Evolutionary conservation across 768 basidiomycete genomes (phyloP).

Genomic region (Boletellus ananiceps): DNA sequence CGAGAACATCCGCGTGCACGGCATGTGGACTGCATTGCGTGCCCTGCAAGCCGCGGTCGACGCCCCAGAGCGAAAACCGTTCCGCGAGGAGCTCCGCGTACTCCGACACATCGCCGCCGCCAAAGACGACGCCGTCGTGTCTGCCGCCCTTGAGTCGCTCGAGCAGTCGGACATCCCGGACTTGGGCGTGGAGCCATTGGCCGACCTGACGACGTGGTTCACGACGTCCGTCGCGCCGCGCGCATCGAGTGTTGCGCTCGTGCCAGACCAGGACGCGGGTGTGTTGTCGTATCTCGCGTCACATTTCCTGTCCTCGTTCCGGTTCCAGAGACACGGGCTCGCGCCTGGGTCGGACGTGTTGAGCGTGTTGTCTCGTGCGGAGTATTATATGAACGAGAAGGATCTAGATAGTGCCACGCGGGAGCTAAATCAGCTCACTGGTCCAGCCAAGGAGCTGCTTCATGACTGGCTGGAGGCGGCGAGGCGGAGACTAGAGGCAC

Average conservation of each 20-base stretch:
- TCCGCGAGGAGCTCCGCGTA: conserved; percentile 85
- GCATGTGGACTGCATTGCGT: conserved; percentile 89
- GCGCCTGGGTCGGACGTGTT: conserved; percentile 73
- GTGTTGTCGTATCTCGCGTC: conserved; percentile 84
- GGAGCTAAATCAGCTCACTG: conserved; percentile 87
- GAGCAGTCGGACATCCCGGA: conserved; percentile 72
- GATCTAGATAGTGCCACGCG: conserved; percentile 79
- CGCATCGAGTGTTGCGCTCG: conserved; percentile 84
- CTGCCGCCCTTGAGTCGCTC: conserved; percentile 62
- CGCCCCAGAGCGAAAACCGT: conserved; percentile 67
- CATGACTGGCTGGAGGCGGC: conserved; percentile 92
- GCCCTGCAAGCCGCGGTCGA: conserved; percentile 67
- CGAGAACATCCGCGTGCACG: conserved; percentile 88
- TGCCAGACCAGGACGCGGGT: conserved; percentile 87
- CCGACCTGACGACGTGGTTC: conserved; percentile 92
- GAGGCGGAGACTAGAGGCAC: conserved; percentile 79
- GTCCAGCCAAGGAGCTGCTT: conserved; percentile 68
- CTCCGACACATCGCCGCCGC: conserved; percentile 70
- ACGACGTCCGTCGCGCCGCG: conserved; percentile 74
- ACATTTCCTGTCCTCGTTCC: conserved; percentile 65
- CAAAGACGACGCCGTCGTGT: conserved; percentile 64
- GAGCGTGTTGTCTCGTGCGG: conserved; percentile 83
- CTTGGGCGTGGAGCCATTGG: conserved; percentile 81
- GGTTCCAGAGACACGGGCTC: conserved; percentile 77
- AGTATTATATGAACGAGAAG: conserved; percentile 87